Evolutionary conservation across 1,139 yeast species (phyloP), one percentile per base, ranked within the genome.

Genomic region (Hyphopichia khmerensis): DNA sequence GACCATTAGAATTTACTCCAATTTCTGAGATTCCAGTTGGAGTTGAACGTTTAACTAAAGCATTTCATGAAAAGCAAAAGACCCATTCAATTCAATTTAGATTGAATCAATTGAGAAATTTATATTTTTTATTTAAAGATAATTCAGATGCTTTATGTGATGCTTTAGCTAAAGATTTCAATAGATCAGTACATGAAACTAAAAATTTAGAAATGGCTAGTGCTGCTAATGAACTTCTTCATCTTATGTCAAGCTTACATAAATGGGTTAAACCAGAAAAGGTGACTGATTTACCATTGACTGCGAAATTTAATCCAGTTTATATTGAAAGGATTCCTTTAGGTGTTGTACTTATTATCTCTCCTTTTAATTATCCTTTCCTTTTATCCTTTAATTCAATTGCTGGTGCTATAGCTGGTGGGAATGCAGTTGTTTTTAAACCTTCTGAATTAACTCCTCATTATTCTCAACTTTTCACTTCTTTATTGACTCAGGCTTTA

Each of bases 301-400:
- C 67, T 67, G 45, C 80, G 68, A 57, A 69, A 39, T 65, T 79
- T 23, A 66, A 78, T 39, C 70, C 72, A 1, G 75, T 81, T 4
- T 67, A 68, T 40, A 65, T 87, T 39, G 86, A 84, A 53, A 76
- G 76, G 49, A 80, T 80, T 39, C 93, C 98, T 1, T 64, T 82
- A 48, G 97, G 98, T 2, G 78, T 81, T 4, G 87, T 87, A 2
- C 73, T 90, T 49, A 71, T 91, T 43, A 80, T 90, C 42, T 69
- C 90, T 1, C 96, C 98, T 0, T 91, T 87, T 77, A 91, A 91
- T 65, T 93, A 85, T 61, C 99, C 99, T 0, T 62, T 87, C 41
- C 50, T 78, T 35, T 68, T 91, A 49, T 58, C 88, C 0, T 50
- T 90, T 21, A 71, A 79, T 14, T 90, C 97, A 0, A 57, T 91